Evolutionary conservation across 2,329 filamentous ascomycete species (phyloP), one percentile per base, ranked within the genome.

Genomic region (Colletotrichum truncatum): DNA sequence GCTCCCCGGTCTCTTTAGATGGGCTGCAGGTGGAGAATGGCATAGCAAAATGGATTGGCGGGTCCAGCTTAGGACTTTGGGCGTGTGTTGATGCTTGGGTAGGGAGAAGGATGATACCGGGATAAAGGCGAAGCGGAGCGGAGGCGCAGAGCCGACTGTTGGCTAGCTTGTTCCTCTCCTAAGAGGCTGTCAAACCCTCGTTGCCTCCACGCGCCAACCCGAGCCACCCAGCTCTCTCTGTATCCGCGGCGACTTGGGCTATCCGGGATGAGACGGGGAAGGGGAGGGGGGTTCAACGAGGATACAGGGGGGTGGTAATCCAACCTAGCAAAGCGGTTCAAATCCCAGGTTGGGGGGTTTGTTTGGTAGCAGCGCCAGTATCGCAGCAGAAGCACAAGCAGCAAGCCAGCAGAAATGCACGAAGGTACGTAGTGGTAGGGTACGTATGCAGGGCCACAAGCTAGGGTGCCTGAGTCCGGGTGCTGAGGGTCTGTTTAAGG

Each of bases 41-140:
- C 32, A 56, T 45, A n/a, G 54, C 53, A 46, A 21, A 32, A 36
- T 43, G 45, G 62, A 55, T 26, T 58, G 52, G 64, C 64, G 64
- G 64, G 64, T 64, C 63, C 64, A 64, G 64, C 64, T 63, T 39
- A 51, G 52, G 58, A 66, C 43, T 58, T n/a, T 57, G 51, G 58
- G 63, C 59, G 52, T 66, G 45, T 66, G 59, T 66, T 64, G 63
- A 63, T 66, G 58, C 57, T 65, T 65, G 56, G 62, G 58, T 64
- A 58, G 64, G 58, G 52, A 66, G 59, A 46, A 66, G 64, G 64
- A 64, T 66, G 64, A 66, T 66, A 64, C 64, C 59, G 64, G 64
- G 64, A 66, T 66, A 66, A 66, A 66, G 64, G 64, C 64, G 38
- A 64, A 66, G 64, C 64, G 64, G 59, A 66, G 64, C 51, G 45